Percentiles rank a stretch among this genome's conserved stretches.
These are phyloP conservation scores for Phyllosticta citrichinensis DNA, from an alignment of 2,329 filamentous ascomycete genomes.

Conservation along the genomic window DNA sequence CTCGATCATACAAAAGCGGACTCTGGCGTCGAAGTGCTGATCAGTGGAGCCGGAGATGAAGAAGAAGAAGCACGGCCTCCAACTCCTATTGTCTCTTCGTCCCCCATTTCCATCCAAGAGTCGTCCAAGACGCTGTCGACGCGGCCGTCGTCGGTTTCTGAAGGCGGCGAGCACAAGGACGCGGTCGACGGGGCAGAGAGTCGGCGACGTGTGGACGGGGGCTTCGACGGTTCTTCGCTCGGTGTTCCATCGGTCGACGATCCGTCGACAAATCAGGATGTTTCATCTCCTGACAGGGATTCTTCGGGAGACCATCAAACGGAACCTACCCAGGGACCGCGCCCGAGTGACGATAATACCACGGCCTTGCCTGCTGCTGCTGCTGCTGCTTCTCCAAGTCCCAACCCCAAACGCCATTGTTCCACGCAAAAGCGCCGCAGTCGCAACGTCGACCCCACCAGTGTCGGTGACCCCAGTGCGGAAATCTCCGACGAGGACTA, in stretches of 20 bases:
- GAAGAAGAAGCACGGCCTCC: constrained; percentile 27
- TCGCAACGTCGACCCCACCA: constrained; percentile 8
- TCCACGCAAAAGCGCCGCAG: constrained; percentile 8
- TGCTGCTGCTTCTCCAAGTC: background rate
- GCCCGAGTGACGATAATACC: constrained; percentile 5
- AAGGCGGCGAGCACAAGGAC: constrained; percentile 22
- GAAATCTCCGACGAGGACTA: constrained; percentile 29
- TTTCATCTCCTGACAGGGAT: constrained; percentile 11
- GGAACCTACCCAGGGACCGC: constrained; percentile 5
- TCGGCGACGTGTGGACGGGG: constrained; percentile 5
- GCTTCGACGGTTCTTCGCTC: constrained; percentile 1
- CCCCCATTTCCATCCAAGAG: constrained; percentile 27
- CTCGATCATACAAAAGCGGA: constrained; percentile 36
- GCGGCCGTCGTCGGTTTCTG: constrained; percentile 29
- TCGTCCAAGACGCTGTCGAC: constrained; percentile 28
- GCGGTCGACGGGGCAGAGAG: constrained; percentile 15
- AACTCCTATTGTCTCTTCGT: constrained; percentile 21
- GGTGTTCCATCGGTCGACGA: constrained; percentile 8
- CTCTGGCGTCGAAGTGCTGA: constrained; percentile 45
- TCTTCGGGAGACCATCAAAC: constrained; percentile 11
- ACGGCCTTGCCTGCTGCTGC: constrained; percentile 2
- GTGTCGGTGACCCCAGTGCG: constrained; percentile 3
- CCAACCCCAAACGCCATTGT: constrained; percentile 8
- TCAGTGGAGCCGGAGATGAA: constrained; percentile 19
- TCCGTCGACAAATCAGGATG: constrained; percentile 7